These are phyloP conservation scores for Penicillium egyptiacum DNA, from an alignment of 495 filamentous ascomycete genomes.

Conservation along the genomic window DNA sequence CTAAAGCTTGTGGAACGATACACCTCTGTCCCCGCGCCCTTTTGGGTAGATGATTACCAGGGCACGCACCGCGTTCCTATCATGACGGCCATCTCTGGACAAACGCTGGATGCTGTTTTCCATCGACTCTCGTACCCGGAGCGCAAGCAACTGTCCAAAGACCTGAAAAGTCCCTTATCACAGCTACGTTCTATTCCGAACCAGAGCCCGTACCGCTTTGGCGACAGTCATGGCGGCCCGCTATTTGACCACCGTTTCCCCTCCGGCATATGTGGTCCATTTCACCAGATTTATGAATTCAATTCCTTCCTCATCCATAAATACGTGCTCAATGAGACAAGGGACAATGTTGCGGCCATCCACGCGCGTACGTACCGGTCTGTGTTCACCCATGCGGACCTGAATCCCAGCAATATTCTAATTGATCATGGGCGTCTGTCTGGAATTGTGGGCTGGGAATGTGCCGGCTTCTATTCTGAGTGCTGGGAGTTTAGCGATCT, in stretches of 20 bases:
- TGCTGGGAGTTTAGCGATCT: slow-evolving; percentile 33
- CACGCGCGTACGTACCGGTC: slow-evolving; percentile 10
- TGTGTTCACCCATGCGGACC: slow-evolving; percentile 33
- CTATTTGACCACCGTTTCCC: slow-evolving; percentile 25
- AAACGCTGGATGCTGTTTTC: not conserved
- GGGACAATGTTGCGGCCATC: slow-evolving; percentile 3
- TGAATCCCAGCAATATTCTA: slow-evolving; percentile 29
- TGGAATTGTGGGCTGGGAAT: slow-evolving; percentile 38
- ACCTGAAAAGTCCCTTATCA: not conserved
- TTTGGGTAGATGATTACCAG: not conserved
- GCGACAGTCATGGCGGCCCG: slow-evolving; percentile 18
- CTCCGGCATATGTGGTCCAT: slow-evolving; percentile 15
- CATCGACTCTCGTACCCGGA: not conserved
- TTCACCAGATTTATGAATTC: slow-evolving; percentile 26
- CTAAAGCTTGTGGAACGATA: not conserved
- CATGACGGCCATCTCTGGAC: not conserved
- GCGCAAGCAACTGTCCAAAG: not conserved
- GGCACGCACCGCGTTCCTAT: not conserved
- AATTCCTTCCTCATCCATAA: slow-evolving; percentile 18
- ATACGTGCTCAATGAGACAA: slow-evolving; percentile 3
- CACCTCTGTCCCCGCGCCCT: not conserved
- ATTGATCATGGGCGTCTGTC: slow-evolving; percentile 23
- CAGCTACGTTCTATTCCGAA: slow-evolving; percentile 15
- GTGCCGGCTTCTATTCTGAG: slow-evolving; percentile 32
- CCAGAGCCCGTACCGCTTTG: slow-evolving; percentile 18